Base-by-base conservation (phyloP, 2,329 filamentous ascomycete species). In the Tolypocladium endophyticum region DNA sequence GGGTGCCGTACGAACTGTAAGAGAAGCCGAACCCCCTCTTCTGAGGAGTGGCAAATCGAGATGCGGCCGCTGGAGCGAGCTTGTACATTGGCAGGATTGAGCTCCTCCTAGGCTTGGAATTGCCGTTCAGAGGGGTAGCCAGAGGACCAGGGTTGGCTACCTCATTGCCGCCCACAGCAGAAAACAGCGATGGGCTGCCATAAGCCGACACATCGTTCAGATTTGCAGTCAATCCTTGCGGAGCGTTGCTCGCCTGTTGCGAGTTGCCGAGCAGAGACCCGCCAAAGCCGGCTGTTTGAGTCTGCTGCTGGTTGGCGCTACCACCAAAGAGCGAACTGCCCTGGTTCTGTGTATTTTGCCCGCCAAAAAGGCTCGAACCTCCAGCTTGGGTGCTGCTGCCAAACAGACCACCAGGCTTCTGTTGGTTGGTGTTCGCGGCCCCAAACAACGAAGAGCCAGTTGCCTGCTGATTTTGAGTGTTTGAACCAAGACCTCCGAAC, bases 1-100 rank as follows among this genome's bases (percentile, higher is more conserved):
- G 92, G 1, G 89, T 92, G 53, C 90, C 91, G 67, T 96, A 96
- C 2, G 87, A 92, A 64, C 92, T 96, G 74, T 97, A 97, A 2
- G 89, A 92, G 72, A 97, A 96, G 3, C 93, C 93, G 70, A 90
- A 97, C 6, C 90, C 91, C 59, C 88, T 84, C 75, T 91, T 93
- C 66, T 92, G 89, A 0, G 92, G 92, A 0, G 92, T 96, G 36
- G 87, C 83, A 60, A 92, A 87, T 55, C 92, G 88, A 28, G 88
- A 88, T 11, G 89, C 87, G 39, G 90, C 90, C 55, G 85, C 84
- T 0, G 92, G 90, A 55, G 91, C 93, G 64, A 96, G 82, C 75
- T 92, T 94, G 77, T 93, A 92, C 70, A 94, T 86, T 3, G 92
- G 92, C 58, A 96, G 76, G 52, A 93, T 89, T 12, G 89, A 88